Evolutionary conservation across 805 yeast species (phyloP), one percentile per base, ranked within the genome.

Genomic region (Wickerhamiella lipophila): DNA sequence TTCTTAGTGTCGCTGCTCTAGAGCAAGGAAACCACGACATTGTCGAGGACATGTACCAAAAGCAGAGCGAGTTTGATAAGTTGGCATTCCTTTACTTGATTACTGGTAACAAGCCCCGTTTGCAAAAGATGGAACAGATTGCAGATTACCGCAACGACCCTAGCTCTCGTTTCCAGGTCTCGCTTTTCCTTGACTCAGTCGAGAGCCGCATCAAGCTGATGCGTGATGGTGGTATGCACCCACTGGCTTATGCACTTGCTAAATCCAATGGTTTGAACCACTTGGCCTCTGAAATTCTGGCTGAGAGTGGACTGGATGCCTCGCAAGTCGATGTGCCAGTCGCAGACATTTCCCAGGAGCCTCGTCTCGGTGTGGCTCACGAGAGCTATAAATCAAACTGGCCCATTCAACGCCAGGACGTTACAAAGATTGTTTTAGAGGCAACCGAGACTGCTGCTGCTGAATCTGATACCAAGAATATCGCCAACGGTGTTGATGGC

Each of bases 181-280:
- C 92, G 21, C 66, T 88, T 50, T 89, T 80, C 67, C 73, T 77
- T 60, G 79, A 83, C 60, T 81, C 85, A 49, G 73, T 79, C 38
- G 81, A 80, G 58, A 77, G 81, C 61, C 78, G 96, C 63, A 76
- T 88, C 35, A 72, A 76, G 56, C 76, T 82, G 12, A 79, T 83
- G 56, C 75, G 81, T 46, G 78, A 81, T 56, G 79, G 83, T 46
- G 96, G 96, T 35, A 73, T 88, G 66, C 68, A 75, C 46, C 87
- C 97, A 6, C 74, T 94, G 58, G 98, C 97, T 2, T 94, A 88
- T 64, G 83, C 96, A 11, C 75, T 87, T 53, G 96, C 98, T 19
- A 84, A 83, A 64, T 71, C 92, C 25, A 83, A 80, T 57, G 96
- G 95, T 3, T 73, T 87, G 54, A 76, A 72, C 35, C 87, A 78